Evolutionary conservation across 331 rosid species (phyloP), one percentile per base, ranked within the genome.

Genomic region (Malus hybrid): DNA sequence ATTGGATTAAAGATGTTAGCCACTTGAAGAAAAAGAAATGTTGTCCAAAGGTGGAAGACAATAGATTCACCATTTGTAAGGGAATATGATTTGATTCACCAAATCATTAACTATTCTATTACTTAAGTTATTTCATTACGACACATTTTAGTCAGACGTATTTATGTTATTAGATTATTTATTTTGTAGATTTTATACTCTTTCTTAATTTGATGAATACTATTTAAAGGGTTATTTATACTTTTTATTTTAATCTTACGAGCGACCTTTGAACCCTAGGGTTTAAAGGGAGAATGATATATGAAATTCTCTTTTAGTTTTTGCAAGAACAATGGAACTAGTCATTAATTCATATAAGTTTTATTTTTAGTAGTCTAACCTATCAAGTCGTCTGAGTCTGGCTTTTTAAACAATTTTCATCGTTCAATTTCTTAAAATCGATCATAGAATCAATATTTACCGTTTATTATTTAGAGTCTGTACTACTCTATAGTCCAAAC

Each of bases 21-120:
- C 83, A 67, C 81, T 73, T 86, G 74, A 90, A 88, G 88, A 67
- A 84, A 87, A 91, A 87, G 84, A 86, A 83, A 83, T 59, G 68
- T 74, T 85, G 87, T 84, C 87, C 83, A 82, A 79, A 80, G 88
- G 72, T 82, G 85, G 61, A 87, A 73, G 68, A 76, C 77, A 87
- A 81, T 81, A 71, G 80, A 79, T 74, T 75, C 83, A 81, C 85
- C 64, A 52, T 80, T 71, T 77, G 69, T 19, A 54, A 82, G 22
- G 76, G 70, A 67, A 29, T 76, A 75, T 74, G 75, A 79, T 84
- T 80, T 67, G 86, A 71, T 78, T 80, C 60, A 89, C 70, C 70
- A 65, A 82, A 77, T 50, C 4, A 70, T 24, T 44, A 7, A 69
- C 24, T 44, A 69, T 22, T 42, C 44, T 39, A 6, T 11, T 48